phyloP scores from a whole-genome alignment of 352 stramenopile genomes.

The Globisporangium echinulatum region DNA sequence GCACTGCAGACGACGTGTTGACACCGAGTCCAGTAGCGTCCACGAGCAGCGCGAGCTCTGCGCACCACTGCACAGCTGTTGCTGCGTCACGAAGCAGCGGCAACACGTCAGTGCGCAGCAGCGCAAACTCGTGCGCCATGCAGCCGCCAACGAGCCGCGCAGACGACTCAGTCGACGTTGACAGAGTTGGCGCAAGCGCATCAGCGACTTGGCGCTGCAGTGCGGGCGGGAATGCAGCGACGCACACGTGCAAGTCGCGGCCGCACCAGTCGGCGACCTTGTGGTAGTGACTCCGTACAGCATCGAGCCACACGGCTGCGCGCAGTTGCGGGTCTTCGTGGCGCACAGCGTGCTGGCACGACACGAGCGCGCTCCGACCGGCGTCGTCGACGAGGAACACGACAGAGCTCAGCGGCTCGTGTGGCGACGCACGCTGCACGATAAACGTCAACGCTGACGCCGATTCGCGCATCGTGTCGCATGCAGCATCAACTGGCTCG shows the following conservation, averaged over 20 bases:
- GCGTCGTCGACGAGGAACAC: constrained; percentile 12
- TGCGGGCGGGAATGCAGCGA: constrained; percentile 3
- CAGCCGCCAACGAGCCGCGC: constrained; percentile 5
- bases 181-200: not conserved
- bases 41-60: constrained; percentile 12
- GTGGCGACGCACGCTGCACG: constrained; percentile 1
- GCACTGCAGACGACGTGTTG: not conserved
- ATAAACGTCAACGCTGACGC: constrained; percentile 7
- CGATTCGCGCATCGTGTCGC: constrained; percentile 2
- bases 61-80: constrained; percentile 2
- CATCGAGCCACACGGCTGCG: constrained; percentile 4
- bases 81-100: not conserved
- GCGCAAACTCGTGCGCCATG: constrained; percentile 4
- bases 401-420: constrained; percentile 1
- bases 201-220: constrained; percentile 5
- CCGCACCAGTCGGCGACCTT: constrained; percentile 3
- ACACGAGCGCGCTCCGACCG: constrained; percentile 2
- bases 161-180: not conserved
- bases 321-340: not conserved
- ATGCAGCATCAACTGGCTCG: not conserved
- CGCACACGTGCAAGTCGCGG: constrained; percentile 7
- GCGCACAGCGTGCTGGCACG: constrained; percentile 1
- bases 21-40: constrained; percentile 3
- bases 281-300: constrained; percentile 3
- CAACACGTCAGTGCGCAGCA: not conserved